Conservation (phyloP, 352 stramenopile genomes). For the Pythium aristosporum region DNA sequence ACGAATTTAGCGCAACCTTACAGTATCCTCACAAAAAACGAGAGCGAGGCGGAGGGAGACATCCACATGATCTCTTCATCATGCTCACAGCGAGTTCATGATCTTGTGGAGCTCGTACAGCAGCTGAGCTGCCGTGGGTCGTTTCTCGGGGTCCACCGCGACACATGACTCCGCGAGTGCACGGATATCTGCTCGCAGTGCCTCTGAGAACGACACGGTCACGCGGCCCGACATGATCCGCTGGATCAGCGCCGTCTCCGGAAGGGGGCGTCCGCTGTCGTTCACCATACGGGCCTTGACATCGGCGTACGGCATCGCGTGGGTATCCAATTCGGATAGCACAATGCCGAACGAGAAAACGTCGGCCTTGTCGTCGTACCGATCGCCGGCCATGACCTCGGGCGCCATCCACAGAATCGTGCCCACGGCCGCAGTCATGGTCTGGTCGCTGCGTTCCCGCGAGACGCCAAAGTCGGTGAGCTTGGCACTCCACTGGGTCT, state of each 20-base stretch:
- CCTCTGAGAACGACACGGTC: conserved; percentile 7
- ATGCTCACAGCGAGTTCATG: conserved; percentile 17
- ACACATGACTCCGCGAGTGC: conserved; percentile 8
- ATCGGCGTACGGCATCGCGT: conserved; percentile 19
- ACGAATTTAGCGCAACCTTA: too few relatives aligned
- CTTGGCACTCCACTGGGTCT: conserved; percentile 27
- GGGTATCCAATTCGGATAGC: conserved; percentile 24
- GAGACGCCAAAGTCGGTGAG: conserved; percentile 41
- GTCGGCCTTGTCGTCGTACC: conserved; percentile 27
- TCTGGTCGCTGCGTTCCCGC: conserved; percentile 25
- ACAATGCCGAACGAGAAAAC: conserved; percentile 28
- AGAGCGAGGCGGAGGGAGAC: too few relatives aligned
- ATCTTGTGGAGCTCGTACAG: conserved; percentile 28
- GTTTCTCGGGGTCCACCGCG: not conserved
- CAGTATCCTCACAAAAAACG: too few relatives aligned
- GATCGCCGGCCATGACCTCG: conserved; percentile 26
- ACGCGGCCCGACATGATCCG: conserved; percentile 18
- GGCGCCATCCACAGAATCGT: conserved; percentile 28
- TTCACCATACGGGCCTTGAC: conserved; percentile 9
- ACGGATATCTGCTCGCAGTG: conserved; percentile 3
- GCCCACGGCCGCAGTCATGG: conserved; percentile 25
- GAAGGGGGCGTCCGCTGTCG: conserved; percentile 10
- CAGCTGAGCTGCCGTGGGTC: conserved; percentile 14
- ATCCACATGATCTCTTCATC: not conserved
- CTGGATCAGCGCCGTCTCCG: conserved; percentile 17